Evolutionary conservation across 2,329 filamentous ascomycete species (phyloP), one percentile per base, ranked within the genome.

Genomic region (Colletotrichum phormii): DNA sequence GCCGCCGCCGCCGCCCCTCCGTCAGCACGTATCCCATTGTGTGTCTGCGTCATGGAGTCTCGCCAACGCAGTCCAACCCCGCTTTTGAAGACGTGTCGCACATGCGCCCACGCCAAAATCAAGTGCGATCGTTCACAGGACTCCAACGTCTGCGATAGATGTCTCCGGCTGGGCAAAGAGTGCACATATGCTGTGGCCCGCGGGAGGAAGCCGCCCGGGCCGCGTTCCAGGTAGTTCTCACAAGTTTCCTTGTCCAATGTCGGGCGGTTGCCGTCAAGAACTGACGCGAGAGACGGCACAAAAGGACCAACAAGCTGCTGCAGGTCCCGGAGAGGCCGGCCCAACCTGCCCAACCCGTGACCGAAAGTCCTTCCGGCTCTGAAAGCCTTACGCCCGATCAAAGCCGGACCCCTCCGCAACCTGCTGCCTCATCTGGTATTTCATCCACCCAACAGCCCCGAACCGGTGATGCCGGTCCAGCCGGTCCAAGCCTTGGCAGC

Each of bases 41-140:
- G 22, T 8, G n/a, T 26, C 15, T 18, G n/a, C 33, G 49, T 49
- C 54, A 70, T 70, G 67, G 57, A 67, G 35, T 51, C 68, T 33
- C 65, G 69, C 35, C 65, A 72, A 67, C 65, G 67, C 49, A 71
- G 67, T 37, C 66, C 71, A 13, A 62, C 67, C 71, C 61, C 60
- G 61, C 42, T 73, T 37, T 51, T 73, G 29, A 81, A 80, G 64
- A 82, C 81, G 8, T 82, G 81, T 54, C 80, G 81, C 71, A 79
- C 79, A 26, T 82, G 80, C 70, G 81, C 80, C 65, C 78, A 80
- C 29, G 81, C 80, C 64, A 82, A 82, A 57, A 82, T 82, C n/a
- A 75, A 79, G 18, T 82, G 80, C 68, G 77, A 80, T 57, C 80
- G 79, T 53, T 78, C 80, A 0, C 79, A 82, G 24, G 77, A 81